Evolutionary conservation across 495 filamentous ascomycete species (phyloP).

Genomic region (Podospora fimiseda): DNA sequence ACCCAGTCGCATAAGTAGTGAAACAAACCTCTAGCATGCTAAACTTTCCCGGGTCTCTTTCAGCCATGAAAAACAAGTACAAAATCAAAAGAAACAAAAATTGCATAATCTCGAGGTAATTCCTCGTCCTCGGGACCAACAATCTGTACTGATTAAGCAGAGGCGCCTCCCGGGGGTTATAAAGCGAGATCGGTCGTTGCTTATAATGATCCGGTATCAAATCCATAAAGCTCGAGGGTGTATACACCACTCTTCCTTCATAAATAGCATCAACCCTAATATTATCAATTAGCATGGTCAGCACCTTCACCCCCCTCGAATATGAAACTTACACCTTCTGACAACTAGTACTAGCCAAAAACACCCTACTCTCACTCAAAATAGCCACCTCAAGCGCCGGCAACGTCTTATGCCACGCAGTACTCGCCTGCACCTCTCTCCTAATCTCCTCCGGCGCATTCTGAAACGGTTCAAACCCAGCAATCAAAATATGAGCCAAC

Average conservation of each 20-base stretch:
- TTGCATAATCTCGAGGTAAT: slow-evolving; percentile 59
- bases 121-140: slow-evolving; percentile 62
- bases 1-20: slow-evolving; percentile 59
- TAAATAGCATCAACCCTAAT: slow-evolving; percentile 59
- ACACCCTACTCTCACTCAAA: slow-evolving; percentile 59
- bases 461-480: slow-evolving; percentile 67
- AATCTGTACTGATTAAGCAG: slow-evolving; percentile 70
- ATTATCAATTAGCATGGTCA: neutral
- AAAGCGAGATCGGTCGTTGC: slow-evolving; percentile 61
- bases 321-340: slow-evolving; percentile 50
- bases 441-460: slow-evolving; percentile 55
- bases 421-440: slow-evolving; percentile 39
- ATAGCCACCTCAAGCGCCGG: slow-evolving; percentile 67
- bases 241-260: slow-evolving; percentile 61
- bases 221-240: slow-evolving; percentile 61
- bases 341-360: slow-evolving; percentile 61
- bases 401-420: slow-evolving; percentile 51
- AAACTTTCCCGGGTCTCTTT: slow-evolving; percentile 44
- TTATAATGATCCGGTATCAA: slow-evolving; percentile 71
- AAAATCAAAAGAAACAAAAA: slow-evolving; percentile 56
- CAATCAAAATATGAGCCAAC: slow-evolving; percentile 63
- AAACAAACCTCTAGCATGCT: slow-evolving; percentile 54
- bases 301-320: slow-evolving; percentile 2
- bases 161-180: slow-evolving; percentile 57
- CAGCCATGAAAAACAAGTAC: slow-evolving; percentile 58